Percentiles rank a stretch among this genome's conserved stretches.
These are phyloP conservation scores for Neonothopanus nambi DNA, from an alignment of 1,284 basidiomycete genomes.

Conservation along the genomic window DNA sequence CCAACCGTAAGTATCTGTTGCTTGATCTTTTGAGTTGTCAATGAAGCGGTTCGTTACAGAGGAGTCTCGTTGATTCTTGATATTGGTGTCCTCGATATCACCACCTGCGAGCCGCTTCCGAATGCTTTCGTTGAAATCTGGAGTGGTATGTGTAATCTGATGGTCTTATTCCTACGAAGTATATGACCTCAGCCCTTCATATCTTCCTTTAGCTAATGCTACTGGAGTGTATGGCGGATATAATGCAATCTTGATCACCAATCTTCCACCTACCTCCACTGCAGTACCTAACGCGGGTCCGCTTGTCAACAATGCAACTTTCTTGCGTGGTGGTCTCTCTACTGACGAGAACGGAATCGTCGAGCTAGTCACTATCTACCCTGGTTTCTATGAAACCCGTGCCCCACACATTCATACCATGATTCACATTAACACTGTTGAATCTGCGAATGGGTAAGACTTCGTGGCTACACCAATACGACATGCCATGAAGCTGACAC, in stretches of 20 bases:
- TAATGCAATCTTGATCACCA: too few relatives aligned
- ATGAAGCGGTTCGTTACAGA: too few relatives aligned
- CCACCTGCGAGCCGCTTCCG: constrained; percentile 55
- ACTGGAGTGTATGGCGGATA: constrained; percentile 35
- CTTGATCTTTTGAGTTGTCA: too few relatives aligned
- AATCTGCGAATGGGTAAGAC: background rate
- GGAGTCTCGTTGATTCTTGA: constrained; percentile 54
- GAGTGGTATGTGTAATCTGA: constrained; percentile 26
- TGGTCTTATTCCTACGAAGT: too few relatives aligned
- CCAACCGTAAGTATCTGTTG: constrained; percentile 33
- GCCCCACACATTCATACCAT: background rate
- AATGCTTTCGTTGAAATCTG: constrained; percentile 63
- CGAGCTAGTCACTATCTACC: background rate
- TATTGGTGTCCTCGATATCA: constrained; percentile 56
- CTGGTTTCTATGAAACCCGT: background rate
- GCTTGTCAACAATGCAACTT: background rate
- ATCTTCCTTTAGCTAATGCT: constrained; percentile 43
- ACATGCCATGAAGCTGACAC: too few relatives aligned
- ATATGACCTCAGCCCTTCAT: too few relatives aligned
- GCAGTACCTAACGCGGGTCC: too few relatives aligned
- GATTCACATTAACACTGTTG: background rate
- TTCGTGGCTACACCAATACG: too few relatives aligned
- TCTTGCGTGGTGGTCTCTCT: background rate
- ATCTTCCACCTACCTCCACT: too few relatives aligned
- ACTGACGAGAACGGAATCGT: background rate